Conservation (phyloP, 805 yeast genomes). For the Zygosaccharomyces rouxii region DNA sequence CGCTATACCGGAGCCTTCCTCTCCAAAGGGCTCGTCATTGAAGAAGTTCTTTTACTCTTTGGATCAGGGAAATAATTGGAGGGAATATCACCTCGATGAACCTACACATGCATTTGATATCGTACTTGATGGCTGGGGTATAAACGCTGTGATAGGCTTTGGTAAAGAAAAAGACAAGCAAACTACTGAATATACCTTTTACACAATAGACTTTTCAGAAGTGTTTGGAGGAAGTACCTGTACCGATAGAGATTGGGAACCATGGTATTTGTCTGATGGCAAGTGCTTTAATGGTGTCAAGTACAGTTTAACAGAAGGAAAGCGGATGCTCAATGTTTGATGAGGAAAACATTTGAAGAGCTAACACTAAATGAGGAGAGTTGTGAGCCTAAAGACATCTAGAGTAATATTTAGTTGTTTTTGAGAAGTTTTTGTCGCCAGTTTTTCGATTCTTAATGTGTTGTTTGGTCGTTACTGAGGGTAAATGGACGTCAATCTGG, state of each 20-base stretch:
- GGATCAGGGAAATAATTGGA: not conserved
- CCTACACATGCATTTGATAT: conserved; percentile 38
- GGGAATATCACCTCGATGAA: not conserved
- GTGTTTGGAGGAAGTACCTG: conserved; percentile 47
- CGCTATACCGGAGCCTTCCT: conserved; percentile 35
- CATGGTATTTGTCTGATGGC: conserved; percentile 41
- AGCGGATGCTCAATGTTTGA: conserved; percentile 54
- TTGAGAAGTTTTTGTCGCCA: too few relatives aligned
- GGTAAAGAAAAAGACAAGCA: conserved; percentile 40
- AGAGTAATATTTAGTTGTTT: too few relatives aligned
- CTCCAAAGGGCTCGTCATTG: conserved; percentile 38
- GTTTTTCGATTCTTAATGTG: too few relatives aligned
- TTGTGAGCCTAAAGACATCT: conserved; percentile 49
- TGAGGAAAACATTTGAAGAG: conserved; percentile 37
- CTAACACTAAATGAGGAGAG: conserved; percentile 42
- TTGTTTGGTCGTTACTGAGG: too few relatives aligned
- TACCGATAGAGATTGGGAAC: conserved; percentile 54
- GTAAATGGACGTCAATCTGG: too few relatives aligned
- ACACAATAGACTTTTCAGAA: conserved; percentile 48
- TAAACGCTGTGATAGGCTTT: conserved; percentile 57
- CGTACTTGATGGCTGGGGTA: conserved; percentile 65
- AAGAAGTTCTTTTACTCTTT: not conserved
- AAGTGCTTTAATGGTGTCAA: conserved; percentile 63
- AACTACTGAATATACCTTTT: conserved; percentile 19
- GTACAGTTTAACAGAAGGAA: conserved; percentile 63